These are phyloP conservation scores for Xylaria sp. DNA, from an alignment of 2,329 filamentous ascomycete species.

Conservation along the genomic window DNA sequence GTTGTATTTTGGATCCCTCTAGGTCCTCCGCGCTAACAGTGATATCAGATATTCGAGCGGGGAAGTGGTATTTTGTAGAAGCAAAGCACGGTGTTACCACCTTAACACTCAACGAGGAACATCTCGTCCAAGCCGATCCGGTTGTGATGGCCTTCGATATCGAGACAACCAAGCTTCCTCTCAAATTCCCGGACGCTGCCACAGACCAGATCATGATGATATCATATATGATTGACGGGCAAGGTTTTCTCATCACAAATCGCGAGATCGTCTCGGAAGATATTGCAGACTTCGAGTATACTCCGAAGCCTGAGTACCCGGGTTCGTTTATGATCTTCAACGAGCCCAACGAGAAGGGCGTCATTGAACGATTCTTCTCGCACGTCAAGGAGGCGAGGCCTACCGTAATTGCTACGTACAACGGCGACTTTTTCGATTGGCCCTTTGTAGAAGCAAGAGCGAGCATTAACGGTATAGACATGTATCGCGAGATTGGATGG, in stretches of 20 bases:
- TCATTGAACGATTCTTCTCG: conserved; percentile 90
- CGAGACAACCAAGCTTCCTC: conserved; percentile 90
- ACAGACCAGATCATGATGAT: conserved; percentile 99
- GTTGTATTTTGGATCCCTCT: conserved; percentile 1
- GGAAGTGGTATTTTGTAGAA: conserved; percentile 96
- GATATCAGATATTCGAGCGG: conserved; percentile 80
- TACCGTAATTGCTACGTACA: conserved; percentile 99
- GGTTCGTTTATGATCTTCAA: conserved; percentile 98
- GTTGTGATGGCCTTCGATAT: conserved; percentile 99
- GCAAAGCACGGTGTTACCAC: conserved; percentile 87
- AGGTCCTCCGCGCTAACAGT: conserved; percentile 17
- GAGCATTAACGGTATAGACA: conserved; percentile 93
- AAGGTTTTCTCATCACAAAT: conserved; percentile 97
- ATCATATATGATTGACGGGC: conserved; percentile 99
- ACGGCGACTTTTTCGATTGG: conserved; percentile 99
- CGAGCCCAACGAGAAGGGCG: conserved; percentile 85
- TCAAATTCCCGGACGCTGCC: conserved; percentile 94
- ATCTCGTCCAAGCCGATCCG: conserved; percentile 87
- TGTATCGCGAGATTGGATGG: conserved; percentile 99
- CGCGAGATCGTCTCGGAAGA: conserved; percentile 97
- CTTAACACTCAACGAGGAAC: conserved; percentile 83
- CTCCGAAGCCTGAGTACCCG: conserved; percentile 92
- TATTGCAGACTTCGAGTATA: conserved; percentile 97
- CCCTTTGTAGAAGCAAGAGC: conserved; percentile 94
- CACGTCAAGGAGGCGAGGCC: conserved; percentile 94